Evolutionary conservation across 139 green algal species (phyloP).

Genomic region (Dunaliella sp.): DNA sequence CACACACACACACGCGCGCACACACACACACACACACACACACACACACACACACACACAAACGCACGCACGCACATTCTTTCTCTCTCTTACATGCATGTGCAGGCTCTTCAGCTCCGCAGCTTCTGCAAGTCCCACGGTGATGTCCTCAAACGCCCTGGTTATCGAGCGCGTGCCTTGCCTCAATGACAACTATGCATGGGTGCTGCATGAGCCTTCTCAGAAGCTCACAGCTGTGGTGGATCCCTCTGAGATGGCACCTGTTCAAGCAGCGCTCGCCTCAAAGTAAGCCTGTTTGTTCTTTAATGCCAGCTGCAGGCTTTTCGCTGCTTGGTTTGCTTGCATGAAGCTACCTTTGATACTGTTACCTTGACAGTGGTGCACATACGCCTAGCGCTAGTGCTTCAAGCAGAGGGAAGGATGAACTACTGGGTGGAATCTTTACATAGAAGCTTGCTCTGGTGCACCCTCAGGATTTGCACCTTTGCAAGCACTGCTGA

Average conservation of each 20-base stretch:
- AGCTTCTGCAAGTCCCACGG: background rate
- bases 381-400: too few relatives aligned
- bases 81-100: background rate
- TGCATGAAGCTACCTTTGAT: too few relatives aligned
- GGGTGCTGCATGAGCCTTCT: constrained; percentile 65
- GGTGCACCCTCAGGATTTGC: too few relatives aligned
- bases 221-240: constrained; percentile 70
- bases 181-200: constrained; percentile 77
- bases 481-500: too few relatives aligned
- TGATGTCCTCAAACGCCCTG: background rate
- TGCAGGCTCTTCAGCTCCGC: background rate
- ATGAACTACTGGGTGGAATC: too few relatives aligned
- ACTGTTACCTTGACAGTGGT: too few relatives aligned
- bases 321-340: too few relatives aligned
- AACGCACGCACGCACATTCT: constrained; percentile 3
- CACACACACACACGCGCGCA: background rate
- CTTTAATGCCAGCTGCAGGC: too few relatives aligned
- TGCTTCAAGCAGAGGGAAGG: too few relatives aligned
- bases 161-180: constrained; percentile 43
- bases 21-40: background rate
- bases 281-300: constrained; percentile 34
- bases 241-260: constrained; percentile 73
- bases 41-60: constrained; percentile 14
- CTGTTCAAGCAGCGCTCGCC: constrained; percentile 64
- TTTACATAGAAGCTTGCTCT: too few relatives aligned